phyloP scores from a whole-genome alignment of 345 rosid species.

The Citrus mangshanensis region DNA sequence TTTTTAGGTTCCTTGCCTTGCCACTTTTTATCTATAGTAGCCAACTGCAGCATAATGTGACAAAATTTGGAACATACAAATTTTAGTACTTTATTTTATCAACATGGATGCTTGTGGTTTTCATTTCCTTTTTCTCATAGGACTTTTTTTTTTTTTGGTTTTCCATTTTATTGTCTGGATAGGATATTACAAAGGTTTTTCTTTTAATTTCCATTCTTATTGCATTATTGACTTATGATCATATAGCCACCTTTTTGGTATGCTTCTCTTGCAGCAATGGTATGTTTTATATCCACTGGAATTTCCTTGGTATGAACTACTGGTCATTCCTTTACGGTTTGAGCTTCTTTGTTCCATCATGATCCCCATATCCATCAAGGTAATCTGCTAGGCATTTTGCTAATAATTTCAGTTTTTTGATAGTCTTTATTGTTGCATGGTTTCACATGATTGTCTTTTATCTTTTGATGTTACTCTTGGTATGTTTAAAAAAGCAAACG shows the following conservation, averaged over 20 bases:
- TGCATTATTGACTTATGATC: conserved; percentile 9
- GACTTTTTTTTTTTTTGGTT: not conserved
- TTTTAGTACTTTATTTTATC: not conserved
- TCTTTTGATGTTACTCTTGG: not conserved
- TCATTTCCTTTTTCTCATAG: not conserved
- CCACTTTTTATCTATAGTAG: not conserved
- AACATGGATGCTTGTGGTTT: not conserved
- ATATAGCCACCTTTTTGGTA: conserved; percentile 5
- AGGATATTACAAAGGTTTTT: not conserved
- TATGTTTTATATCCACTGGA: conserved; percentile 85
- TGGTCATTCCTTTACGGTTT: conserved; percentile 93
- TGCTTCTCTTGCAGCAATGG: conserved; percentile 73
- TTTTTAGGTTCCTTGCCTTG: not conserved
- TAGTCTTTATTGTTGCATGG: not conserved
- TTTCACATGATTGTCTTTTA: not conserved
- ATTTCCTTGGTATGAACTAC: conserved; percentile 93
- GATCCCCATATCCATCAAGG: conserved; percentile 99
- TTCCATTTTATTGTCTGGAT: not conserved
- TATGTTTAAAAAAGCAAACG: not conserved
- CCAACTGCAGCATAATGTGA: not conserved
- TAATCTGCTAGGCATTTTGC: conserved; percentile 45
- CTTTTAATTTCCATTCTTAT: conserved; percentile 2
- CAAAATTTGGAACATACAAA: not conserved
- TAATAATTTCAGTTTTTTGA: not conserved
- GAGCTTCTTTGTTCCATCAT: conserved; percentile 98